Percentiles rank a stretch among this genome's conserved stretches.
phyloP scores from a whole-genome alignment of 2,329 filamentous ascomycete species.

The Pseudogymnoascus sp. region DNA sequence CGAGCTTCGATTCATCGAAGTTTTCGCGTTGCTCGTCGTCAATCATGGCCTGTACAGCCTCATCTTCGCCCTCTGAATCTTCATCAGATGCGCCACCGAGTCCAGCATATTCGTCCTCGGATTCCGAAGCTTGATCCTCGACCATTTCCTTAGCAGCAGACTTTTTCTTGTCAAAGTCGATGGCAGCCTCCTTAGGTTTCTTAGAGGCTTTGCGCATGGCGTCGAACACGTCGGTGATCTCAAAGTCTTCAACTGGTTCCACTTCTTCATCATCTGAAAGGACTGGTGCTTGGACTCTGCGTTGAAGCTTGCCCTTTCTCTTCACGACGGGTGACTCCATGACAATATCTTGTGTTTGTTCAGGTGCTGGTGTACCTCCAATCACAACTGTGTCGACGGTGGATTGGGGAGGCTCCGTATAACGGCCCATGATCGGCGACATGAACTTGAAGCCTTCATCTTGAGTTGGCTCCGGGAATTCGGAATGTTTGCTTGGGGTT shows the following conservation, averaged over 20 bases:
- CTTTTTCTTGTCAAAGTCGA: conserved; percentile 70
- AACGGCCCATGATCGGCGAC: conserved; percentile 62
- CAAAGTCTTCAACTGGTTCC: conserved; percentile 29
- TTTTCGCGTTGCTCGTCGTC: conserved; percentile 71
- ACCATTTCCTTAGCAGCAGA: conserved; percentile 82
- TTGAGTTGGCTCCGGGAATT: conserved; percentile 69
- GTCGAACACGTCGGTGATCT: conserved; percentile 32
- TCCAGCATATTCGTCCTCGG: conserved; percentile 95
- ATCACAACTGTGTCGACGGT: conserved; percentile 61
- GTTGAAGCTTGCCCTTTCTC: conserved; percentile 49
- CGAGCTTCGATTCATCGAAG: conserved; percentile 72
- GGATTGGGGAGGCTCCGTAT: conserved; percentile 55
- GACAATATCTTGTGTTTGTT: conserved; percentile 29
- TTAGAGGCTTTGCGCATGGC: conserved; percentile 60
- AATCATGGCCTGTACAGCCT: conserved; percentile 69
- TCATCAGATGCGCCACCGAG: conserved; percentile 86
- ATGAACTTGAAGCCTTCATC: conserved; percentile 68
- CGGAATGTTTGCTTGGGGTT: conserved; percentile 45
- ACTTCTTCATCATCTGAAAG: conserved; percentile 31
- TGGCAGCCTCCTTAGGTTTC: conserved; percentile 40
- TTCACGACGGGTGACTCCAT: conserved; percentile 58
- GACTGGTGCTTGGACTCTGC: conserved; percentile 34
- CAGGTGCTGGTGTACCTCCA: conserved; percentile 29
- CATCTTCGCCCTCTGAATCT: conserved; percentile 66
- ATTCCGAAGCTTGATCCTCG: conserved; percentile 91